phyloP scores from a whole-genome alignment of 2,329 filamentous ascomycete genomes.

The Diaporthe sp. region DNA sequence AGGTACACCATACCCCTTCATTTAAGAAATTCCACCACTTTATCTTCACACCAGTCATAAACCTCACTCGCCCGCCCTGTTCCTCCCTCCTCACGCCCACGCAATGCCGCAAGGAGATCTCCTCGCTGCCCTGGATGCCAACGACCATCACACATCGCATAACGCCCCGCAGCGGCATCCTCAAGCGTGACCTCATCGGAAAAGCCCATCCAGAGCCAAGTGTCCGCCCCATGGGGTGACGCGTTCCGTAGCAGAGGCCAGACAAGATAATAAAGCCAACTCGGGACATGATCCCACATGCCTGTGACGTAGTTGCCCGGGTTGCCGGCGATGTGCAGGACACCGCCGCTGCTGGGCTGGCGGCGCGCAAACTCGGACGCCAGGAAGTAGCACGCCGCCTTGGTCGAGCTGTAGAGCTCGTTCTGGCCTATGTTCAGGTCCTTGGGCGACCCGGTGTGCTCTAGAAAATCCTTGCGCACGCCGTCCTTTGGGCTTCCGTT shows the following conservation, averaged over 20 bases:
- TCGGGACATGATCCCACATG: constrained; percentile 23
- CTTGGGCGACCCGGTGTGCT: constrained; percentile 26
- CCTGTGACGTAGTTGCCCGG: constrained; percentile 10
- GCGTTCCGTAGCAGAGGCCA: constrained; percentile 33
- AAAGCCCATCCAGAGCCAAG: constrained; percentile 46
- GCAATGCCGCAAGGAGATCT: constrained; percentile 43
- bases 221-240: constrained; percentile 43
- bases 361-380: constrained; percentile 45
- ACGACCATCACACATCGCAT: constrained; percentile 45
- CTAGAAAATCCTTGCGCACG: constrained; percentile 41
- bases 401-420: constrained; percentile 44
- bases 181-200: constrained; percentile 43
- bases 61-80: constrained; percentile 43
- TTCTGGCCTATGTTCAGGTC: constrained; percentile 30
- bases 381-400: constrained; percentile 45
- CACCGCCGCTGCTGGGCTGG: constrained; percentile 34
- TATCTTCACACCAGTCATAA: constrained; percentile 44
- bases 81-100: constrained; percentile 40
- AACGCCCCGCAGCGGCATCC: constrained; percentile 42
- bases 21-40: not conserved
- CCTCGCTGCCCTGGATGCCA: constrained; percentile 46
- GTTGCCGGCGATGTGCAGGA: constrained; percentile 35
- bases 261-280: not conserved
- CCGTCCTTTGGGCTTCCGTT: constrained; percentile 42
- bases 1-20: not conserved